These are phyloP conservation scores for Ophiocordyceps sinensis DNA, from an alignment of 2,329 filamentous ascomycete species.

Conservation along the genomic window DNA sequence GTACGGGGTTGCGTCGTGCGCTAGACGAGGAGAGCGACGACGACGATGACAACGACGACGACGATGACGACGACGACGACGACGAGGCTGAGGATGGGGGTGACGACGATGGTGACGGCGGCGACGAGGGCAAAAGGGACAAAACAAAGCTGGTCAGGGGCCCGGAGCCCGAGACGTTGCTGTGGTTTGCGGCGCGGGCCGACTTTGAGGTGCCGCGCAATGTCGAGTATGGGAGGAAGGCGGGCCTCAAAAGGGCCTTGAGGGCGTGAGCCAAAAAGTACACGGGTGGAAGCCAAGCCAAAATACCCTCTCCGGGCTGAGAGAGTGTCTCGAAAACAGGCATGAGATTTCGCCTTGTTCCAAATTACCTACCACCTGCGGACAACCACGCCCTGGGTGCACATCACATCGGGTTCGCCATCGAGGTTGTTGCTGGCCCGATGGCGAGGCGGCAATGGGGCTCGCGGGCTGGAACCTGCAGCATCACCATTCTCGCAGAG, in stretches of 20 bases:
- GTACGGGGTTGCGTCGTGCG: slow-evolving; percentile 51
- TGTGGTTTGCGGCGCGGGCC: slow-evolving; percentile 30
- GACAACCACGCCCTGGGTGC: no score
- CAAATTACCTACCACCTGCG: no score
- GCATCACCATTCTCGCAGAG: no score
- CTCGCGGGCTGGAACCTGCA: no score
- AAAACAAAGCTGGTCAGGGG: slow-evolving; percentile 15
- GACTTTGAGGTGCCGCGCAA: slow-evolving; percentile 30
- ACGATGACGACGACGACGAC: slow-evolving; percentile 33
- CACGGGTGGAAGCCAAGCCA: no score
- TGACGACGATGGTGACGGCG: slow-evolving; percentile 1
- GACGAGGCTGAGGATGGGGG: slow-evolving; percentile 12
- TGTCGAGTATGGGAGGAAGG: slow-evolving; percentile 26
- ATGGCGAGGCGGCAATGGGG: no score
- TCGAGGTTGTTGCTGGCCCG: no score
- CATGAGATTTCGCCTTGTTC: no score
- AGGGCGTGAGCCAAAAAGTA: no score
- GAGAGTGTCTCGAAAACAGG: no score
- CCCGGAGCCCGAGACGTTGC: slow-evolving; percentile 29
- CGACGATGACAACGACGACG: slow-evolving; percentile 43
- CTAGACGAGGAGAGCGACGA: slow-evolving; percentile 36
- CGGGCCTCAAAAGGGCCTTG: slow-evolving; percentile 16
- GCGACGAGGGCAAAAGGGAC: slow-evolving; percentile 2
- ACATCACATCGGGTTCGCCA: no score
- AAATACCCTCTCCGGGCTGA: no score